phyloP scores from a whole-genome alignment of 1,284 basidiomycete genomes.

The Ceratobasidium papillatum region DNA sequence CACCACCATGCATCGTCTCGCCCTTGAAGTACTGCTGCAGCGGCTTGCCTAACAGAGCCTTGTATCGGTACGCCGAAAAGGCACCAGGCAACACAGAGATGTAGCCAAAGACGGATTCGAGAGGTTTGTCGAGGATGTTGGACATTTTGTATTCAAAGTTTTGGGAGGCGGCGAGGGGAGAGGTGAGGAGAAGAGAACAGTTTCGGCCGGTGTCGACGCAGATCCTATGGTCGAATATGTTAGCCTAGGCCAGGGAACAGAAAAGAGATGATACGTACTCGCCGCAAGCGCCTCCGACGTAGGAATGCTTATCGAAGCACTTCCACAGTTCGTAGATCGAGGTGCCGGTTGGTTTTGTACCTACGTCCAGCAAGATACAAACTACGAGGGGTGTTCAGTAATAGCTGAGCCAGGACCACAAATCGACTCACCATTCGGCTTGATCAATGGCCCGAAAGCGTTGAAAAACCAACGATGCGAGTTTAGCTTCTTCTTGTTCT shows the following conservation, averaged over 20 bases:
- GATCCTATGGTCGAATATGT: conserved; percentile 60
- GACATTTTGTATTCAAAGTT: conserved; percentile 97
- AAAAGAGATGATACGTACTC: conserved; percentile 63
- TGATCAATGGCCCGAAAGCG: conserved; percentile 87
- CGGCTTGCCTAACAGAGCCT: conserved; percentile 21
- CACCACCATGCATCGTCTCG: conserved; percentile 80
- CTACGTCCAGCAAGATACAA: conserved; percentile 88
- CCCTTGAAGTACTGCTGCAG: conserved; percentile 54
- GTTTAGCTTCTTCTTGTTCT: conserved; percentile 96
- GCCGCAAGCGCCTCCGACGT: conserved; percentile 94
- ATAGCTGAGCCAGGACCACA: neutral
- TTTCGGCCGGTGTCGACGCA: conserved; percentile 83
- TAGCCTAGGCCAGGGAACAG: neutral
- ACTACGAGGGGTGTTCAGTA: conserved; percentile 56
- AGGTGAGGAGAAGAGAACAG: conserved; percentile 80
- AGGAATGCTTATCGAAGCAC: conserved; percentile 89
- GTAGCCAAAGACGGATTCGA: conserved; percentile 92
- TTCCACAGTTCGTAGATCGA: conserved; percentile 97
- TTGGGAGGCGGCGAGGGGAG: conserved; percentile 90
- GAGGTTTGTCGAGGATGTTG: conserved; percentile 90
- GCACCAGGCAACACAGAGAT: conserved; percentile 88
- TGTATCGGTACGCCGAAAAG: conserved; percentile 90
- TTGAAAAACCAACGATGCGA: conserved; percentile 98
- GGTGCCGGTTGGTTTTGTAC: conserved; percentile 92
- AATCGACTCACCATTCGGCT: conserved; percentile 71